phyloP scores from a whole-genome alignment of 345 rosid species.

The Boechera stricta region DNA sequence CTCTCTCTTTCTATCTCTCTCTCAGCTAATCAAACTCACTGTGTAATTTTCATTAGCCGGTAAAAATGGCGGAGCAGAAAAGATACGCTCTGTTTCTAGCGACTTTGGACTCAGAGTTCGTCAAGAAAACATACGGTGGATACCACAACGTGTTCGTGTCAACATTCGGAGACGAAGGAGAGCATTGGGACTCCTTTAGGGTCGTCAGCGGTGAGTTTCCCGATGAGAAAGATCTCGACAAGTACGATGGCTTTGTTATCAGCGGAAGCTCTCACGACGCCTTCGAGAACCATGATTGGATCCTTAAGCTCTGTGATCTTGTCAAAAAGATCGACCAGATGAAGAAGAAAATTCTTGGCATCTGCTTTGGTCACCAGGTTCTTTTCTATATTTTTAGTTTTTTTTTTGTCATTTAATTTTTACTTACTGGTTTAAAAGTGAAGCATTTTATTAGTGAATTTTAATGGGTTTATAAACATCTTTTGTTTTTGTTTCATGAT shows the following conservation, averaged over 20 bases:
- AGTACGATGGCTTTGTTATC: constrained; percentile 78
- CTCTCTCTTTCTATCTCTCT: background rate
- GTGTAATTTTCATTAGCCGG: background rate
- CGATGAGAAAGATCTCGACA: constrained; percentile 58
- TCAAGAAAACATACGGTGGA: constrained; percentile 71
- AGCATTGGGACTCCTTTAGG: constrained; percentile 74
- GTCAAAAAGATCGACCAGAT: constrained; percentile 69
- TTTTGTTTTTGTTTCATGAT: background rate
- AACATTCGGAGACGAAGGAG: constrained; percentile 81
- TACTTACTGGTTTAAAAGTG: background rate
- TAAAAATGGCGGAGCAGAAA: constrained; percentile 45
- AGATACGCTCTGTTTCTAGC: constrained; percentile 69
- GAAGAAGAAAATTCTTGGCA: constrained; percentile 82
- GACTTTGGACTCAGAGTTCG: constrained; percentile 79
- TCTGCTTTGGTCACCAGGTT: constrained; percentile 99
- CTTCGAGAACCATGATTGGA: constrained; percentile 75
- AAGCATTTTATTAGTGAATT: background rate
- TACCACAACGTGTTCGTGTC: constrained; percentile 76
- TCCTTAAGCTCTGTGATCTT: constrained; percentile 69
- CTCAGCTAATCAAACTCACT: background rate
- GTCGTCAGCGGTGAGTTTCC: constrained; percentile 89
- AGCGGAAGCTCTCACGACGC: constrained; percentile 90
- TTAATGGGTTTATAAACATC: background rate
- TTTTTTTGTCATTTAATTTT: background rate
- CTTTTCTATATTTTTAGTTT: background rate